Evolutionary conservation across 2,329 filamentous ascomycete species (phyloP).

Genomic region (Gnomoniopsis sp.): DNA sequence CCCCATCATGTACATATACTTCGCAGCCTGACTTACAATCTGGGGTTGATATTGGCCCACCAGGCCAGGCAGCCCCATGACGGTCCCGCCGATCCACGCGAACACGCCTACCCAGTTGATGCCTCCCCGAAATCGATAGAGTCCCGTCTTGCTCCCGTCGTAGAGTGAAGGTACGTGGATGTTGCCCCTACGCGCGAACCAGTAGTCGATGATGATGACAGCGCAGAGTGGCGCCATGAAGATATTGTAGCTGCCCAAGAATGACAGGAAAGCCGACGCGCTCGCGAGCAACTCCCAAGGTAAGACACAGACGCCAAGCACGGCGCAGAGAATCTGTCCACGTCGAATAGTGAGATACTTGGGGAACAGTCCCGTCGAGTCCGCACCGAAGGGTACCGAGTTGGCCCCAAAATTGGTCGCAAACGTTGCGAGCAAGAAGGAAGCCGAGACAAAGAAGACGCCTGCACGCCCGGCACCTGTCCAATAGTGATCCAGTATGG

Average conservation of each 20-base stretch:
- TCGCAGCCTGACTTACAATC: slow-evolving; percentile 22
- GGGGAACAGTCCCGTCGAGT: slow-evolving; percentile 39
- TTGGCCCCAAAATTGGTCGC: slow-evolving; percentile 41
- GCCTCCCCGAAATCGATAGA: slow-evolving; percentile 32
- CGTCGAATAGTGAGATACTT: slow-evolving; percentile 39
- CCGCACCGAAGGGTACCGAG: slow-evolving; percentile 37
- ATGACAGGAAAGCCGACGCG: slow-evolving; percentile 24
- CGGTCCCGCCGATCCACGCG: slow-evolving; percentile 24
- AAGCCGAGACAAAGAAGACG: slow-evolving; percentile 28
- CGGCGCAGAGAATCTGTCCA: slow-evolving; percentile 37
- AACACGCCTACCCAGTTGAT: slow-evolving; percentile 27
- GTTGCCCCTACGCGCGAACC: slow-evolving; percentile 29
- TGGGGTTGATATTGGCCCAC: slow-evolving; percentile 26
- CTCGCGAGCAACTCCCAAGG: slow-evolving; percentile 26
- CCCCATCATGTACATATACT: slow-evolving; percentile 29
- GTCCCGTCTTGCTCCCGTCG: slow-evolving; percentile 23
- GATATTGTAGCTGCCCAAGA: slow-evolving; percentile 25
- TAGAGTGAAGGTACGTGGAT: slow-evolving; percentile 30
- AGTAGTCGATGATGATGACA: slow-evolving; percentile 34
- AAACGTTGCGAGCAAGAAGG: slow-evolving; percentile 33
- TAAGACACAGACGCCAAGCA: slow-evolving; percentile 28
- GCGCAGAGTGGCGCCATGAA: slow-evolving; percentile 25
- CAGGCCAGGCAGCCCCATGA: slow-evolving; percentile 26
- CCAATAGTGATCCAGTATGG: slow-evolving; percentile 34
- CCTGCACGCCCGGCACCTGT: slow-evolving; percentile 27